A percentile compares a stretch with the other conserved stretches of the same genome.
These are phyloP conservation scores for Malus domestica DNA, from an alignment of 306 rosid genomes.

Conservation along the genomic window DNA sequence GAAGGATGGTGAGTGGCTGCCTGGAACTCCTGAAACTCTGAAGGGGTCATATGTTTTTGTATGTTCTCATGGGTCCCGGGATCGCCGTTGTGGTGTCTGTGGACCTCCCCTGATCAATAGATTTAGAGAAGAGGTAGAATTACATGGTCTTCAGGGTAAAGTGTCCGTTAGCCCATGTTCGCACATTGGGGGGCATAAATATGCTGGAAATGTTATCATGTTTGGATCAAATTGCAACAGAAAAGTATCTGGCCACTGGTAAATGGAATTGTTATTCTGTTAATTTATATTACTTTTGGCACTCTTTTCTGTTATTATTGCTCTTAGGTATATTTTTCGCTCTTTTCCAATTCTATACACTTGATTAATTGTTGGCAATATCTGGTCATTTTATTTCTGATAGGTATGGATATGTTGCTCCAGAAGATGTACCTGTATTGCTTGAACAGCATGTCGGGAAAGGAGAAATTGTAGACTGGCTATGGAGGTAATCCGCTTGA, in stretches of 20 bases:
- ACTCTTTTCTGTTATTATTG: not conserved
- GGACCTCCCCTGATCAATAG: conserved; percentile 75
- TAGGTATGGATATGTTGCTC: conserved; percentile 95
- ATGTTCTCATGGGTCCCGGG: conserved; percentile 85
- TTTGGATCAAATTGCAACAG: conserved; percentile 53
- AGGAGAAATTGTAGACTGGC: conserved; percentile 59
- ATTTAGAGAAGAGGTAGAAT: conserved; percentile 74
- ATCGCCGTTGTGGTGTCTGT: conserved; percentile 93
- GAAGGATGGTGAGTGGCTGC: conserved; percentile 86
- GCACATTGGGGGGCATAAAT: conserved; percentile 82
- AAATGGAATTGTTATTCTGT: conserved; percentile 17
- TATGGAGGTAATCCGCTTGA: conserved; percentile 65
- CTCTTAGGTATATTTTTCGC: not conserved
- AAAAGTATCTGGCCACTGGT: conserved; percentile 86
- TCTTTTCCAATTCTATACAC: not conserved
- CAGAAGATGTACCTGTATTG: conserved; percentile 69
- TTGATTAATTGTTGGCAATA: conserved; percentile 7
- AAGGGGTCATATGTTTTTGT: conserved; percentile 71
- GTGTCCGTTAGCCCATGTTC: conserved; percentile 94
- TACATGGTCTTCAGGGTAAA: conserved; percentile 60
- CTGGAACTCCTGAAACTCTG: conserved; percentile 77
- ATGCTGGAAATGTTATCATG: conserved; percentile 86
- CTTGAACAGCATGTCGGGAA: conserved; percentile 68
- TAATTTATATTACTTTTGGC: not conserved
- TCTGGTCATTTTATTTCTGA: not conserved